Conservation (phyloP, 306 rosid genomes). For the Prosopis cineraria region DNA sequence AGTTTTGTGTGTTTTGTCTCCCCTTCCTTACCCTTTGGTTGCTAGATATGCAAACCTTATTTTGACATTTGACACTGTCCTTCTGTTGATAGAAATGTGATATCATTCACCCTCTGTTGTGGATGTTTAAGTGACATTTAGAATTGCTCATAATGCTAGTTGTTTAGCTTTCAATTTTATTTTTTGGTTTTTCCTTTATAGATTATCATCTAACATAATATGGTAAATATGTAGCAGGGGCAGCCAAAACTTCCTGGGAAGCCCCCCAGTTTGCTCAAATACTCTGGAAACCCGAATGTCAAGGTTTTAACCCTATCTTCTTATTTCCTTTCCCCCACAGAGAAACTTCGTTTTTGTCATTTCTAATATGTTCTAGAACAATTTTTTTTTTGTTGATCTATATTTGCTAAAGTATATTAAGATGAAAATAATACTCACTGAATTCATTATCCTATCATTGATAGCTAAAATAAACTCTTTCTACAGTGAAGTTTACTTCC, state of each 20-base stretch:
- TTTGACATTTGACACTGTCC: not conserved
- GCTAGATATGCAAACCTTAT: conserved; percentile 18
- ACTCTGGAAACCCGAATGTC: conserved; percentile 49
- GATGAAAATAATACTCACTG: not conserved
- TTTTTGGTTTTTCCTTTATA: conserved; percentile 2
- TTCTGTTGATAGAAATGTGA: not conserved
- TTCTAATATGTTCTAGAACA: not conserved
- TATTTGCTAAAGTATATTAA: not conserved
- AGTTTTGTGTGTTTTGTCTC: conserved; percentile 22
- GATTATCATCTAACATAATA: conserved; percentile 27
- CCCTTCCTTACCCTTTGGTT: conserved; percentile 11
- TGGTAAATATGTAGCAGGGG: conserved; percentile 53
- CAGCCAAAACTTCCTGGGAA: conserved; percentile 57
- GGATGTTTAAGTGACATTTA: not conserved
- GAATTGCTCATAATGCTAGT: conserved; percentile 12
- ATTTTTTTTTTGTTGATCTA: not conserved
- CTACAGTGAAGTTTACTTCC: not conserved
- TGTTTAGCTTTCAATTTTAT: conserved; percentile 23
- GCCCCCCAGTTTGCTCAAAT: conserved; percentile 53
- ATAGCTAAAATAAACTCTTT: not conserved
- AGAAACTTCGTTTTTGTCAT: not conserved
- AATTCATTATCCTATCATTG: not conserved
- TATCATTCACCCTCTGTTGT: conserved; percentile 13
- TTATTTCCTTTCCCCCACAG: conserved; percentile 10
- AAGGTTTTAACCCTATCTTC: conserved; percentile 49